Evolutionary conservation across 441 rosid species (phyloP).

Genomic region (Populus hybrid): DNA sequence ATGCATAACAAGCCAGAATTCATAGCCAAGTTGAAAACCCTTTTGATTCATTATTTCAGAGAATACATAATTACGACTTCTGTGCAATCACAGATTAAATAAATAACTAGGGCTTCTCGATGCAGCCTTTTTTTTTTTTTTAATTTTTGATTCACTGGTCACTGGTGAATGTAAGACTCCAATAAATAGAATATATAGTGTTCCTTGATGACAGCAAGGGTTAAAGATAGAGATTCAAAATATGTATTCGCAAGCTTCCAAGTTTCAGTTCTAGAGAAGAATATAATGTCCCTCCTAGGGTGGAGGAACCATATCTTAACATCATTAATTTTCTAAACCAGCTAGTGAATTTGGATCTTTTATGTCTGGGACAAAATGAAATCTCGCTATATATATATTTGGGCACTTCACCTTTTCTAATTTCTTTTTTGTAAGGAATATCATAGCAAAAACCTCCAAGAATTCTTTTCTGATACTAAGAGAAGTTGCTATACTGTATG

Average conservation of each 20-base stretch:
- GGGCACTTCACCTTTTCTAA: background rate
- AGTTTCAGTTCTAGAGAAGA: constrained; percentile 12
- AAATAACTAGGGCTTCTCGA: background rate
- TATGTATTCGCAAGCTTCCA: constrained; percentile 1
- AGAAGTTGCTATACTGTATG: too few relatives aligned
- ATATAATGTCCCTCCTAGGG: constrained; percentile 18
- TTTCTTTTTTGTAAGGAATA: background rate
- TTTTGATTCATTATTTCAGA: background rate
- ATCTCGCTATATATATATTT: background rate
- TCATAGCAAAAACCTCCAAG: background rate
- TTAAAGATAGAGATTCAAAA: background rate
- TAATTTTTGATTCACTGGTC: background rate
- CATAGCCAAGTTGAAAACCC: background rate
- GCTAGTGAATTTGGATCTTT: background rate
- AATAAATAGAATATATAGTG: background rate
- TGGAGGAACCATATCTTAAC: background rate
- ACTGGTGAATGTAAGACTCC: background rate
- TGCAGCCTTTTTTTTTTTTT: background rate
- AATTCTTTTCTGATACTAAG: too few relatives aligned
- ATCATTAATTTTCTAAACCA: background rate
- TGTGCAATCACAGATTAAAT: background rate
- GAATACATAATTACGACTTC: background rate
- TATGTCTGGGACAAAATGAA: background rate
- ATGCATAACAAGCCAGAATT: background rate
- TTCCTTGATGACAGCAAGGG: constrained; percentile 2